Conservation (phyloP, 2,329 filamentous ascomycete genomes). For the Colletotrichum viniferum region DNA sequence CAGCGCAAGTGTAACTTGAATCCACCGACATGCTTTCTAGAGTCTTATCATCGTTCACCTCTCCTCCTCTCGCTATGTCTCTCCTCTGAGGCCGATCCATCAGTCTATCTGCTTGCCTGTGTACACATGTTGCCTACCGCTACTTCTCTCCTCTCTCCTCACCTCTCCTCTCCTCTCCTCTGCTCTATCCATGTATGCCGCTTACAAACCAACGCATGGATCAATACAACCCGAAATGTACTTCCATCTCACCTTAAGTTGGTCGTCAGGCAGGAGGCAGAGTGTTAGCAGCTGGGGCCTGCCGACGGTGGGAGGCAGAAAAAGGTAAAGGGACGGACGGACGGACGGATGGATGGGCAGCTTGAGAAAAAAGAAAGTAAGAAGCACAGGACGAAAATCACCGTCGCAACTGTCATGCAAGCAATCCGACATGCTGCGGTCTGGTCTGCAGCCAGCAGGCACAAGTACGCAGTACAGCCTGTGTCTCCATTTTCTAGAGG, state of each 20-base stretch:
- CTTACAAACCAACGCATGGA: not conserved
- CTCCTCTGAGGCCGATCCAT: not conserved
- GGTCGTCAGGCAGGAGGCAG: not conserved
- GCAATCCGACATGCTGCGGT: not conserved
- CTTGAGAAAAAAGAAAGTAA: slow-evolving; percentile 2
- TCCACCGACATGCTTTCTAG: not conserved
- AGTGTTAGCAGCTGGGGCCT: not conserved
- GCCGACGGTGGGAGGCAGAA: not conserved
- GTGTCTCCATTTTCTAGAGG: not conserved
- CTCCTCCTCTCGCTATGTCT: not conserved
- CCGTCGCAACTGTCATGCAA: slow-evolving; percentile 4
- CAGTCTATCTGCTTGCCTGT: not conserved
- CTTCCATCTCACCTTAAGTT: not conserved
- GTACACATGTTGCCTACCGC: not conserved
- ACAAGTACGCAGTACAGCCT: not conserved
- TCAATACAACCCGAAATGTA: too few species aligned
- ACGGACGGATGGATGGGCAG: not conserved
- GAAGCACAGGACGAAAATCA: not conserved
- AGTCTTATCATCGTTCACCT: not conserved
- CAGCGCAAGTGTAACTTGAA: not conserved
- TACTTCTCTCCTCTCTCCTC: not conserved
- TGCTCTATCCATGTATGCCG: not conserved
- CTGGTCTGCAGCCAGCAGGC: not conserved
- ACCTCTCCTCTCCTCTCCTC: not conserved
- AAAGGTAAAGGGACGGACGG: not conserved